Evolutionary conservation across 805 yeast genomes (phyloP).

Genomic region (Myxozyma mucilagina): DNA sequence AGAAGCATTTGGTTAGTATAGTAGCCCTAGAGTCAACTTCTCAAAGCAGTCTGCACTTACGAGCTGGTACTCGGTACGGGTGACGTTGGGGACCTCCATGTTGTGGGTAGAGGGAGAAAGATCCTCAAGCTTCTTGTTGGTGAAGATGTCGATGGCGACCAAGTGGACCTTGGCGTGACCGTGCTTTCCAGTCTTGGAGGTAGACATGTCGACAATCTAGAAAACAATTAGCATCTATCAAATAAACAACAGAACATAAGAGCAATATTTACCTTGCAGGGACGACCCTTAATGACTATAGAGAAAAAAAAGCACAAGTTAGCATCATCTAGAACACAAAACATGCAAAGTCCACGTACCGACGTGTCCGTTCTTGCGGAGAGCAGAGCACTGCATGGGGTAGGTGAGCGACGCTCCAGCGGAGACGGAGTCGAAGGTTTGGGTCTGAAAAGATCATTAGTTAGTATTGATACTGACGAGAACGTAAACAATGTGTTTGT

Average conservation of each 20-base stretch:
- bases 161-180: slow-evolving; percentile 99
- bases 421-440: slow-evolving; percentile 94
- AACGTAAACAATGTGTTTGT: background rate
- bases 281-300: slow-evolving; percentile 86
- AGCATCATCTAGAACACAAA: background rate
- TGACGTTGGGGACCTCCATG: slow-evolving; percentile 99
- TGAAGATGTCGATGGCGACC: slow-evolving; percentile 98
- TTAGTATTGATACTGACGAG: background rate
- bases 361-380: slow-evolving; percentile 99
- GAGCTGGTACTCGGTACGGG: slow-evolving; percentile 91
- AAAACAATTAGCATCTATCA: background rate
- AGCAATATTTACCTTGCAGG: slow-evolving; percentile 65
- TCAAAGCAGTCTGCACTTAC: background rate
- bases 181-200: slow-evolving; percentile 99
- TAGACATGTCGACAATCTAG: slow-evolving; percentile 94
- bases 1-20: background rate
- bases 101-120: slow-evolving; percentile 99
- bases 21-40: background rate
- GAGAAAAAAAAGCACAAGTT: background rate
- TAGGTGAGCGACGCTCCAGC: slow-evolving; percentile 98
- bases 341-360: slow-evolving; percentile 38
- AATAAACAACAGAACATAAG: background rate
- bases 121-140: slow-evolving; percentile 99
- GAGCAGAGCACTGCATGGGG: slow-evolving; percentile 99
- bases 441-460: slow-evolving; percentile 39